These are phyloP conservation scores for Gamsiella multidivaricata DNA, from an alignment of 192 early-diverging fungal species.

Conservation along the genomic window DNA sequence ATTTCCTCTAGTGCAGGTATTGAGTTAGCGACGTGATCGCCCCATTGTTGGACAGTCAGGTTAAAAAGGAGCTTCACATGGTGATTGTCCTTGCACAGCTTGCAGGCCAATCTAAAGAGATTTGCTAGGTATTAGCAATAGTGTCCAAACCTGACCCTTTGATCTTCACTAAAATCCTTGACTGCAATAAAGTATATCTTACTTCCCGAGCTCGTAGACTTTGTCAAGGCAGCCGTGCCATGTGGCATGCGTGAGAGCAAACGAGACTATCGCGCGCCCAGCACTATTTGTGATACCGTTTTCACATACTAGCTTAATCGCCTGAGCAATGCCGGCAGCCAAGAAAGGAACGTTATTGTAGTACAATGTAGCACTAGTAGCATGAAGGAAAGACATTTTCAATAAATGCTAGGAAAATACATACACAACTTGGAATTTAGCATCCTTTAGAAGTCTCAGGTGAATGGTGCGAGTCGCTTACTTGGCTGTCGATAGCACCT, in stretches of 20 bases:
- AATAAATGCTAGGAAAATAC: too few species aligned
- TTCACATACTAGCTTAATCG: constrained; percentile 30
- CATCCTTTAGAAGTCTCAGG: too few species aligned
- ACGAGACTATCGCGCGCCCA: constrained; percentile 34
- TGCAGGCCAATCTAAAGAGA: constrained; percentile 24
- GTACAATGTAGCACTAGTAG: constrained; percentile 42
- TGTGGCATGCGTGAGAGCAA: constrained; percentile 40
- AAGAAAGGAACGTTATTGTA: constrained; percentile 46
- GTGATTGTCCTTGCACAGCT: constrained; percentile 25
- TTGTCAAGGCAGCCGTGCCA: constrained; percentile 51
- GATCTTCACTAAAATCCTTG: not conserved
- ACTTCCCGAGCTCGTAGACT: constrained; percentile 46
- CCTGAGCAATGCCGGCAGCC: constrained; percentile 28
- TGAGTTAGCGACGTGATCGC: constrained; percentile 47
- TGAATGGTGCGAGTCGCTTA: not conserved
- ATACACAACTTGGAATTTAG: too few species aligned
- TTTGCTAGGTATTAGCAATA: not conserved
- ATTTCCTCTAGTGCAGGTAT: constrained; percentile 43
- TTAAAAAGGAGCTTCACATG: constrained; percentile 47
- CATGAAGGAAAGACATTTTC: not conserved
- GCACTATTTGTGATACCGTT: constrained; percentile 42
- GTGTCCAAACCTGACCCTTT: not conserved
- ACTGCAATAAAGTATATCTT: not conserved
- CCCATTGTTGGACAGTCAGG: constrained; percentile 50
- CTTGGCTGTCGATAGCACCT: constrained; percentile 33